Conservation (phyloP, 2,329 filamentous ascomycete genomes). For the Neophaeococcomyces mojaviensis region DNA sequence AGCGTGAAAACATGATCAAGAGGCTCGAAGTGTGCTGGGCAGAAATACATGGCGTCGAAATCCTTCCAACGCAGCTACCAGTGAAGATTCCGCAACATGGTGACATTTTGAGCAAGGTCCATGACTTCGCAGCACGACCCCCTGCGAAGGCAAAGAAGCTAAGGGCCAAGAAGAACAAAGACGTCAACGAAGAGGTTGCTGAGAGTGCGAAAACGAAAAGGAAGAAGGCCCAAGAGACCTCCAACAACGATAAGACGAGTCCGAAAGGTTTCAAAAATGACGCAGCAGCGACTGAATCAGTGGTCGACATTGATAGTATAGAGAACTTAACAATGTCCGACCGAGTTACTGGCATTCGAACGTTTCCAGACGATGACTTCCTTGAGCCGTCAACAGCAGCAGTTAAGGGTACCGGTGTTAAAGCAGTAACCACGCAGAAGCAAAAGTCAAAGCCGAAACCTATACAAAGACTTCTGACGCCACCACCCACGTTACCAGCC, state of each 20-base stretch:
- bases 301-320: conserved; percentile 30
- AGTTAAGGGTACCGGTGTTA: conserved; percentile 4
- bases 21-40: conserved; percentile 65
- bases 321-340: conserved; percentile 24
- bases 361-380: conserved; percentile 19
- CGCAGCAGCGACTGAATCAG: conserved; percentile 12
- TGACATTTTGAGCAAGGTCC: conserved; percentile 21
- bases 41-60: conserved; percentile 40
- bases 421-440: conserved; percentile 2
- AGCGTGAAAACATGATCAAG: conserved; percentile 60
- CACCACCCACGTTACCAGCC: conserved; percentile 9
- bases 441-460: conserved; percentile 1
- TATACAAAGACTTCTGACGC: conserved; percentile 7
- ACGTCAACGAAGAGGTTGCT: conserved; percentile 2
- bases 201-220: conserved; percentile 16
- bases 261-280: too few species aligned
- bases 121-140: conserved; percentile 18
- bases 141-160: conserved; percentile 16
- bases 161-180: conserved; percentile 15
- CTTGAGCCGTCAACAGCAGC: conserved; percentile 4
- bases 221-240: conserved; percentile 11
- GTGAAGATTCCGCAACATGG: conserved; percentile 12
- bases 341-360: not conserved
- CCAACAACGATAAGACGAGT: not conserved
- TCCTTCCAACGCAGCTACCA: not conserved